These are phyloP conservation scores for Adansonia grandidieri DNA, from an alignment of 441 rosid species.

Conservation along the genomic window DNA sequence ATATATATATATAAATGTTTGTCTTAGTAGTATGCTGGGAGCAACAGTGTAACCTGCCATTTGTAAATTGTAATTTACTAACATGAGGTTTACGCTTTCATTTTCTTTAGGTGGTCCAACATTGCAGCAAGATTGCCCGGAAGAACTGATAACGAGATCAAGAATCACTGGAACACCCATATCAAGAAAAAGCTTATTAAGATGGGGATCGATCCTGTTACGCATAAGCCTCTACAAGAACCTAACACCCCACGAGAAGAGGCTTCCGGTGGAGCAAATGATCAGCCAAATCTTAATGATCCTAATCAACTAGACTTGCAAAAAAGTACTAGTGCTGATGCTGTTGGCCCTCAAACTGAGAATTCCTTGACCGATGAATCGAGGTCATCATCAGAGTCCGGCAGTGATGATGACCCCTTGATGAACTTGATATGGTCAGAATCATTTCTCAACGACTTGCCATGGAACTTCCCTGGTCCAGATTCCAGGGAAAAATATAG, in stretches of 20 bases:
- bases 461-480: constrained; percentile 47
- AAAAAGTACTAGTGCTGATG: constrained; percentile 22
- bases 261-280: constrained; percentile 5
- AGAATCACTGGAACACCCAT: constrained; percentile 94
- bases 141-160: constrained; percentile 86
- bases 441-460: constrained; percentile 41
- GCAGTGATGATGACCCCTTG: constrained; percentile 33
- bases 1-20: not conserved
- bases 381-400: constrained; percentile 25
- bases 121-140: constrained; percentile 87
- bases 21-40: not conserved
- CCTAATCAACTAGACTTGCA: constrained; percentile 10
- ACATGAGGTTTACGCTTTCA: not conserved
- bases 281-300: not conserved
- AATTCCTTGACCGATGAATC: constrained; percentile 29
- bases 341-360: constrained; percentile 31
- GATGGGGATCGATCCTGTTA: constrained; percentile 85
- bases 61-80: not conserved
- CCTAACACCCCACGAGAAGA: constrained; percentile 21
- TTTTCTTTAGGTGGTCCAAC: constrained; percentile 75
- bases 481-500: constrained; percentile 29
- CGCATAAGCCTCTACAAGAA: constrained; percentile 64
- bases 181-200: constrained; percentile 88
- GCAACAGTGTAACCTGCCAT: not conserved
- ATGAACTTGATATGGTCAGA: constrained; percentile 43